phyloP scores from a whole-genome alignment of 306 rosid species.

The Trichosanthes cucumerina region DNA sequence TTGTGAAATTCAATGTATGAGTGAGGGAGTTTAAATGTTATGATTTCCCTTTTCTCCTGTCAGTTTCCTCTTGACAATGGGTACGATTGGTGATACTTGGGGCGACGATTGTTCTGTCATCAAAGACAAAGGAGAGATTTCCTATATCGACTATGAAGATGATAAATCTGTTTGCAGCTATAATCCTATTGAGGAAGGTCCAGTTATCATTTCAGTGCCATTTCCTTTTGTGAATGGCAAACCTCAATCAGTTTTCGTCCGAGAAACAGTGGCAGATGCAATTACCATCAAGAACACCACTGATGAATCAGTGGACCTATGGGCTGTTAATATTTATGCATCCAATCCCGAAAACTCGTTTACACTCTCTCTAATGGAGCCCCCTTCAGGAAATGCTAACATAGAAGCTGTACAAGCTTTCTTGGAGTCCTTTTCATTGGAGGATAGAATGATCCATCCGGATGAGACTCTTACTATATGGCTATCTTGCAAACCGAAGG shows the following conservation, averaged over 20 bases:
- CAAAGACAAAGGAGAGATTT: conserved; percentile 65
- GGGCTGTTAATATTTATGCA: conserved; percentile 68
- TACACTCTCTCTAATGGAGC: conserved; percentile 71
- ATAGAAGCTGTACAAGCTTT: conserved; percentile 23
- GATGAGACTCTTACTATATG: conserved; percentile 53
- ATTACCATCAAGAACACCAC: conserved; percentile 66
- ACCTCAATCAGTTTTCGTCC: conserved; percentile 51
- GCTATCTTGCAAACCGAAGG: conserved; percentile 86
- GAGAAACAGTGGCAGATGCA: conserved; percentile 38
- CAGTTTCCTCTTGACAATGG: conserved; percentile 38
- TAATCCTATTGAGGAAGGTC: conserved; percentile 32
- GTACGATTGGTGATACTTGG: conserved; percentile 31
- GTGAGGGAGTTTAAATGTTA: neutral
- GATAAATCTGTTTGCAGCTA: conserved; percentile 67
- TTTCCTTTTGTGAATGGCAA: conserved; percentile 52
- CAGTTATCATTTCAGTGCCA: conserved; percentile 52
- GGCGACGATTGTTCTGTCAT: conserved; percentile 69
- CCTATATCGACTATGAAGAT: conserved; percentile 67
- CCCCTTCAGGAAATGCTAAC: conserved; percentile 35
- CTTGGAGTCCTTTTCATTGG: conserved; percentile 51
- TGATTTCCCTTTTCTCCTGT: conserved; percentile 6
- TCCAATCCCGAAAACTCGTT: conserved; percentile 66
- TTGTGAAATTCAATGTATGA: neutral
- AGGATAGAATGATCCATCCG: conserved; percentile 79
- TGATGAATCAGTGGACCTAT: conserved; percentile 47